phyloP scores from a whole-genome alignment of 2,329 filamentous ascomycete genomes.

The Cryphonectria naterciae region DNA sequence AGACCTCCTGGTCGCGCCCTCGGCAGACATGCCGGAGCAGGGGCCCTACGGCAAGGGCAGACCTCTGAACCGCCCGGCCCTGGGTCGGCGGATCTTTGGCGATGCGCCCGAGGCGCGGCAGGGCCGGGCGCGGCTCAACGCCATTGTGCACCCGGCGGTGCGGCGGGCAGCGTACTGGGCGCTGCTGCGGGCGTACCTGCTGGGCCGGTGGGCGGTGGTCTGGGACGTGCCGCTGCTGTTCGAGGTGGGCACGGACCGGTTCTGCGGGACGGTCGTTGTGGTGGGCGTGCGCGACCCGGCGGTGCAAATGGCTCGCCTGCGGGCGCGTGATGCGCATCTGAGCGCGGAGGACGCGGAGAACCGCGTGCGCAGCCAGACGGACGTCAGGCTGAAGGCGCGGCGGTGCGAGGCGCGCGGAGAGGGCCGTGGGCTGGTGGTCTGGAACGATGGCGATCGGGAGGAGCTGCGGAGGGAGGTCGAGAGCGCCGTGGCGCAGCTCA shows the following conservation, averaged over 20 bases:
- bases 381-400: conserved; percentile 81
- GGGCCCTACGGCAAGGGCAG: conserved; percentile 66
- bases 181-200: conserved; percentile 73
- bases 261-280: conserved; percentile 85
- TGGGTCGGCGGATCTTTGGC: conserved; percentile 87
- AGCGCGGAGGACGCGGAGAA: conserved; percentile 86
- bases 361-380: conserved; percentile 82
- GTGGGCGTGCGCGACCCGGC: conserved; percentile 81
- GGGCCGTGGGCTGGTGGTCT: conserved; percentile 77
- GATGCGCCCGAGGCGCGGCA: conserved; percentile 68
- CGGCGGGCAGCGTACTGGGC: conserved; percentile 78
- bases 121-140: conserved; percentile 79
- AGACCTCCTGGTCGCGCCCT: conserved; percentile 73
- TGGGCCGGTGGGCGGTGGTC: conserved; percentile 84
- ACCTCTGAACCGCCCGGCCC: conserved; percentile 81
- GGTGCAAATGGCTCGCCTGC: conserved; percentile 80
- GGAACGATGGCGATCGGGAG: conserved; percentile 81
- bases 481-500: conserved; percentile 66
- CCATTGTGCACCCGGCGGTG: conserved; percentile 92
- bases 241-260: conserved; percentile 81
- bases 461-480: conserved; percentile 71
- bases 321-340: conserved; percentile 76
- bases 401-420: conserved; percentile 68
- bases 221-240: conserved; percentile 92
- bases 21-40: conserved; percentile 54